Evolutionary conservation across 1,284 basidiomycete species (phyloP), one percentile per base, ranked within the genome.

Genomic region (Trametes sp.): DNA sequence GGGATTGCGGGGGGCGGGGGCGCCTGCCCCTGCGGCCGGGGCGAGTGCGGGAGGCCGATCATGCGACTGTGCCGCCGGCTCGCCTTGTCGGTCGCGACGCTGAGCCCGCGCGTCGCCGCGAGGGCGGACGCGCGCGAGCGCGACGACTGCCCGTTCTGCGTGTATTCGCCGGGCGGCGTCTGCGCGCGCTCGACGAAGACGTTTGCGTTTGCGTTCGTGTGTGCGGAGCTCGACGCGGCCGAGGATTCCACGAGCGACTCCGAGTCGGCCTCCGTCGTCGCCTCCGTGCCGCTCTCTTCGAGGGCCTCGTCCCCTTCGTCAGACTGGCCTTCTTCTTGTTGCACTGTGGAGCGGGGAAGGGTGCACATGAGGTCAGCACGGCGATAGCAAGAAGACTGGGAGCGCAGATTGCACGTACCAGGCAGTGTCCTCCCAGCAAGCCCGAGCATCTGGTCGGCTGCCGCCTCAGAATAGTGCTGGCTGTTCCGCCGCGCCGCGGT

Each of bases 371-470:
- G 45, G 63, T 72, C 62, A 68, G 59, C 14, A 53, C 56, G 48
- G 60, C 52, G 57, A 59, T 41, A 51, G 54, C 42, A 38, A 61
- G 41, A 42, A 63, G 67, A 49, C 63, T 42, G 42, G 61, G 57
- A 52, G 53, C 52, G 52, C 38, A 11, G 19, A 35, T 49, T 45
- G 57, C 54, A 80, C 85, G 68, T 74, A 92, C 90, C 76, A 71
- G 80, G 80, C 46, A 94, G 76, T 33, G 81, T 80, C 68, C 92
- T 83, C 31, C 92, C 92, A 31, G 83, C 79, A 59, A 94, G 76
- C 38, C 92, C 92, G 56, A 94, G 84, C 70, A 93, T 78, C 74
- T 88, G 80, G 76, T 94, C 92, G 50, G 92, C 90, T 60, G 90
- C 91, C 42, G 87, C 86, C 70, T 92, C 90, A 26, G 87, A 85